Base-by-base conservation (phyloP, 495 filamentous ascomycete species). In the Podospora sp. region DNA sequence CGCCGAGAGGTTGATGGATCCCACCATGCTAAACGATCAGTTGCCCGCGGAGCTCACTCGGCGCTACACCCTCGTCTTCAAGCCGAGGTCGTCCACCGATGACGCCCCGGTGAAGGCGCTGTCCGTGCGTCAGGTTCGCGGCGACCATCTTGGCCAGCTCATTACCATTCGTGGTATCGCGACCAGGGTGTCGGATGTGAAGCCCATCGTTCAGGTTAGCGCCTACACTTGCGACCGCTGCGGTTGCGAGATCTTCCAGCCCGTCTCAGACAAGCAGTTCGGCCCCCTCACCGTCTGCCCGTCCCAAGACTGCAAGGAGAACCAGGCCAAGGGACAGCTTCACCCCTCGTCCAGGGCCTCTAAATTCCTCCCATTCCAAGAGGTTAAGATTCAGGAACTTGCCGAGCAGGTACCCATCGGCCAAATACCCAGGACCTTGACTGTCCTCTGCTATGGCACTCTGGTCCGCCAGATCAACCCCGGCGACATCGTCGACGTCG, bases 301-400 rank as follows among this genome's bases (percentile, higher is more conserved):
- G 25, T 97, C 94, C 8, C 78, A 89, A 14, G 94, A 97, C 70
- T 99, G 95, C 80, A 87, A 90, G 75, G 85, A 85, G 62, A 98
- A 99, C 78, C 91, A 97, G 76, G 85, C 91, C 66, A 96, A 93
- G 76, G 95, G 95, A 33, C 93, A 97, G 74, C 85, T 99, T 40
- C 93, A 95, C 78, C 88, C 94, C 50, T 97, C 93, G 0, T 96
- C 94, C 1, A 86, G 95, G 68, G 95, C 96, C 0, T 97, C 94
- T 33, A 98, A 98, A 75, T 99, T 97, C 75, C 79, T 96, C 72
- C 92, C 95, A 4, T 99, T 98, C 86, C 95, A 99, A 78, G 95
- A 99, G 78, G 89, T 98, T 73, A 97, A 97, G 81, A 92, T 99
- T 70, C 96, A 99, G 80, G 95, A 99, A 78, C 91, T 98, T 86